Base-by-base conservation (phyloP, 2,329 filamentous ascomycete species). In the Diaporthe australafricana region DNA sequence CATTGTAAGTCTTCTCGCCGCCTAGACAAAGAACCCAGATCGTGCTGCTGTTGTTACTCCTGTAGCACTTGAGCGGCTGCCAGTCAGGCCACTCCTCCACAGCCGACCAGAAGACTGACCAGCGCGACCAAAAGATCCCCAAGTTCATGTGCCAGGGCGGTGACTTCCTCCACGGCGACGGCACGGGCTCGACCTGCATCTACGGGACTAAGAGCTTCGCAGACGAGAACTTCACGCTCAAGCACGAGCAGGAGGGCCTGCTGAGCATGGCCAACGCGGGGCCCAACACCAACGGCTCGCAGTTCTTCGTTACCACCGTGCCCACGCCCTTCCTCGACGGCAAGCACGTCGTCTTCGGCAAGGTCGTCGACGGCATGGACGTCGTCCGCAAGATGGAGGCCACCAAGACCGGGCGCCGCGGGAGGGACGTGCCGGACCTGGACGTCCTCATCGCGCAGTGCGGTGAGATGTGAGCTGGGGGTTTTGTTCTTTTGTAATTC, bases 101-200 rank as follows among this genome's bases (percentile, higher is more conserved):
- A 68, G 72, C 74, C 56, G 76, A 52, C 27, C 9, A 22, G 3
- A 11, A 17, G 25, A 56, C 50, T 63, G 25, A 70, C 47, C 40
- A 14, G 11, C 22, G n/a, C 17, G n/a, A 11, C 42, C 30, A 30
- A 16, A 30, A 97, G 94, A 98, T 98, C 81, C 94, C 93, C 83
- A 93, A 94, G 78, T 98, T 98, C 85, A 98, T 98, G 96, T 93
- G 96, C 78, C 96, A 99, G 82, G 96, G 96, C 56, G 96, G 96
- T 68, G 96, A 99, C 82, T 98, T 98, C 81, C 86, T 98, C 74
- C 95, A 98, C 78, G 94, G 95, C 67, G 94, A 98, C 81, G 96
- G 96, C 66, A 97, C 94, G 0, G 96, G 96, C 11, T 95, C 92
- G 57, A 92, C 92, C 14, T 93, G 90, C 76, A 98, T 98, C 81